These are phyloP conservation scores for Ascodesmis nigricans DNA, from an alignment of 495 filamentous ascomycete genomes.

Conservation along the genomic window DNA sequence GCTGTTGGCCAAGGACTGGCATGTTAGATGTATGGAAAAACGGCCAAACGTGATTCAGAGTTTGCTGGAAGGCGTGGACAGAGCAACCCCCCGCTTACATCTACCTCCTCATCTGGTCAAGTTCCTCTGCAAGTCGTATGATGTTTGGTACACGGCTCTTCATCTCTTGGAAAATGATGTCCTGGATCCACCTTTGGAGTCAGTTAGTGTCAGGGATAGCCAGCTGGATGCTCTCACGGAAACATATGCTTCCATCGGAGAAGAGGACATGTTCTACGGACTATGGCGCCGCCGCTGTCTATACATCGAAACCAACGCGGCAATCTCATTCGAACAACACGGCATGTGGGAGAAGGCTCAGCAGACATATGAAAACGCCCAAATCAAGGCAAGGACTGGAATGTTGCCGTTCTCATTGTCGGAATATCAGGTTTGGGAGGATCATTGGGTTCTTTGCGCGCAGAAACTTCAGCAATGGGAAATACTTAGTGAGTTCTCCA, in stretches of 20 bases:
- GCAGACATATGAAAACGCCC: conserved; percentile 81
- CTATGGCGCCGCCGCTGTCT: conserved; percentile 89
- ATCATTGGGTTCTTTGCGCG: conserved; percentile 93
- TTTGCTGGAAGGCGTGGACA: conserved; percentile 62
- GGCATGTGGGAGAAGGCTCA: conserved; percentile 99
- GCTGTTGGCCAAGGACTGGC: conserved; percentile 82
- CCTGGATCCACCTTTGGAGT: conserved; percentile 65
- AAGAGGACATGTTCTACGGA: conserved; percentile 94
- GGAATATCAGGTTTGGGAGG: conserved; percentile 98
- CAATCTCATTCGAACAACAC: conserved; percentile 91
- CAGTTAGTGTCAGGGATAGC: conserved; percentile 61
- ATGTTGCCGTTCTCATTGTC: conserved; percentile 83
- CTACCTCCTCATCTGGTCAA: conserved; percentile 91
- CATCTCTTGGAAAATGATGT: conserved; percentile 66
- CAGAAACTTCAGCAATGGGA: conserved; percentile 99
- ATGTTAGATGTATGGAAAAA: conserved; percentile 78
- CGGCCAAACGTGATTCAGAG: conserved; percentile 86
- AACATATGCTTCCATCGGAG: conserved; percentile 66
- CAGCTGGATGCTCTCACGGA: conserved; percentile 86
- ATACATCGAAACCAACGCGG: conserved; percentile 90
- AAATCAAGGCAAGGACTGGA: conserved; percentile 87
- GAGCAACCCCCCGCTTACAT: conserved; percentile 62
- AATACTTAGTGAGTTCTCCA: conserved; percentile 87
- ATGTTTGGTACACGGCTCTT: conserved; percentile 84
- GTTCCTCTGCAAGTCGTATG: conserved; percentile 71